Base-by-base conservation (phyloP, 371 early-diverging fungal species). In the Blastocladiella emersonii region DNA sequence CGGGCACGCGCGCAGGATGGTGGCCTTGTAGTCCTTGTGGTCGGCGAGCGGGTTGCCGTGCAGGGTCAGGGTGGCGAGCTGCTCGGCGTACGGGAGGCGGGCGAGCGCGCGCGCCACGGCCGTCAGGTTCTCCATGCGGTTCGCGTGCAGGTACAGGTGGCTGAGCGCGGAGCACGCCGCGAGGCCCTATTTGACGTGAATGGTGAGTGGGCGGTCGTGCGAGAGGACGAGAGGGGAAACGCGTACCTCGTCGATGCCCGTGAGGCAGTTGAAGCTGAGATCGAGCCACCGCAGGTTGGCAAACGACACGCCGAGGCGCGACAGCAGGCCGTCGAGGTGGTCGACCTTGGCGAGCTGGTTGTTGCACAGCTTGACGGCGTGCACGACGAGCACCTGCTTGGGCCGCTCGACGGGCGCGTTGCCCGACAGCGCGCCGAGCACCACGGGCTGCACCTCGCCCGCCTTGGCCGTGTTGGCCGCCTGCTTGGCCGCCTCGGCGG, bases 61-160 rank as follows among this genome's bases (percentile, higher is more conserved):
- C 44, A 59, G 13, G 21, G 59, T 59, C 30, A 59, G 43, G 2
- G 59, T 59, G 13, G 25, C 41, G 21, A 59, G 43, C 3, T 32
- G 12, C 2, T 25, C 15, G 15, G 53, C 32, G 15, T 8, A 51
- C 32, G 59, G 59, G 13, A 59, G 3, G 13, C 37, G 34, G 25
- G 25, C 35, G 17, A 59, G 32, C 30, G 53, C 53, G 37, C 37
- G 43, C 32, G n/a, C 59, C 10, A 59, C 37, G 12, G 15, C 30
- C 1, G 25, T 8, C 27, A 59, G 25, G 27, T 25, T 41, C 1
- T 37, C 37, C 27, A 59, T 59, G 13, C 8, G 13, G 43, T 59
- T 59, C 25, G 59, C 59, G 59, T 59, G 59, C 25, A 59, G 59
- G 59, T 59, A 36, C 15, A 59, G 43, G 32, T 59, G 59, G 8